Conservation (phyloP, 2,329 filamentous ascomycete species). For the Samsoniella hepiali region DNA sequence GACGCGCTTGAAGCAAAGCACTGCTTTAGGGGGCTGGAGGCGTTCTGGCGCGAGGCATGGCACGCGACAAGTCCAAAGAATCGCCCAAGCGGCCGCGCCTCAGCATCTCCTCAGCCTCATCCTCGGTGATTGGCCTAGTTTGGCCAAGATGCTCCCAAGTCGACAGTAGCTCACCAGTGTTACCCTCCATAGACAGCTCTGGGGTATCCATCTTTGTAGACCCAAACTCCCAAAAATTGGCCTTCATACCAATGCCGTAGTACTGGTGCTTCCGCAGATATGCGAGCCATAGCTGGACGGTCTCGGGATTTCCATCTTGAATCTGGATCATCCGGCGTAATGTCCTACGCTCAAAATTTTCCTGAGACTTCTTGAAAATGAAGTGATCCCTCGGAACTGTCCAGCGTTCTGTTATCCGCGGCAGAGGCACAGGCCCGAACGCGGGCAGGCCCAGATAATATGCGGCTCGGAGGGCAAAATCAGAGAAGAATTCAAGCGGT, state of each 20-base stretch:
- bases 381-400: constrained; percentile 87
- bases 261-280: constrained; percentile 91
- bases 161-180: constrained; percentile 37
- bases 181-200: background rate
- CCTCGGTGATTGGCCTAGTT: constrained; percentile 46
- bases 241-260: constrained; percentile 98
- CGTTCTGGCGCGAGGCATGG: background rate
- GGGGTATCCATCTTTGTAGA: constrained; percentile 20
- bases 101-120: constrained; percentile 57
- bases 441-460: constrained; percentile 90
- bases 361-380: constrained; percentile 94
- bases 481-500: constrained; percentile 89
- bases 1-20: background rate
- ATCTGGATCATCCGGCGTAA: constrained; percentile 85
- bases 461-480: constrained; percentile 90
- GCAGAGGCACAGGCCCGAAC: constrained; percentile 80
- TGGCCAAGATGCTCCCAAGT: constrained; percentile 57
- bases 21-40: background rate
- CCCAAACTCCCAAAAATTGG: constrained; percentile 84
- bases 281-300: constrained; percentile 86
- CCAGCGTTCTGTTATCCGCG: constrained; percentile 86
- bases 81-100: constrained; percentile 48
- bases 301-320: constrained; percentile 83
- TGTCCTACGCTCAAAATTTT: constrained; percentile 95
- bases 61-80: constrained; percentile 28